These are phyloP conservation scores for Rhynchosporium secalis DNA, from an alignment of 2,329 filamentous ascomycete genomes.

Conservation along the genomic window DNA sequence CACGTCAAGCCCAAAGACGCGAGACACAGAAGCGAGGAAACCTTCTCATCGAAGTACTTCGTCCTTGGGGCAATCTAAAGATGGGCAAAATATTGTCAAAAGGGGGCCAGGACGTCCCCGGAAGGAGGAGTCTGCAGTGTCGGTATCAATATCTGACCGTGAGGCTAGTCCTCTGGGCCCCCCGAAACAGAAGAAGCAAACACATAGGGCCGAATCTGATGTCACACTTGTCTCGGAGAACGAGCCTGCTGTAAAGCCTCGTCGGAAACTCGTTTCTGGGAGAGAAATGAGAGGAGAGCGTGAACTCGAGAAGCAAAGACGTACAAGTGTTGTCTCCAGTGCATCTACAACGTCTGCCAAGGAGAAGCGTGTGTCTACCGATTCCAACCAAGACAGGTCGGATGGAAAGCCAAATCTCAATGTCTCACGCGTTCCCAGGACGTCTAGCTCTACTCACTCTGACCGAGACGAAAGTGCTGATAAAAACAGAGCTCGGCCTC, in stretches of 20 bases:
- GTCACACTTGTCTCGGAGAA: conserved; percentile 48
- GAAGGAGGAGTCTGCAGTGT: conserved; percentile 47
- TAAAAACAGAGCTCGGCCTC: conserved; percentile 56
- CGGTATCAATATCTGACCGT: conserved; percentile 31
- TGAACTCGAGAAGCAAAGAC: conserved; percentile 53
- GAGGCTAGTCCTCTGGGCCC: conserved; percentile 38
- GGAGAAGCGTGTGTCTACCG: conserved; percentile 45
- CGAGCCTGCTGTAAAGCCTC: conserved; percentile 55
- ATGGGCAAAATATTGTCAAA: conserved; percentile 29
- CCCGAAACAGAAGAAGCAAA: conserved; percentile 50
- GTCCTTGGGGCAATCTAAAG: conserved; percentile 29
- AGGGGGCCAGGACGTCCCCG: conserved; percentile 54
- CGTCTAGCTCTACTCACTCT: conserved; percentile 17
- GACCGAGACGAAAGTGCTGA: conserved; percentile 31
- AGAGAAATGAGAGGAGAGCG: conserved; percentile 59
- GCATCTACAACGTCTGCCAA: conserved; percentile 52
- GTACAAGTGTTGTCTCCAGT: conserved; percentile 58
- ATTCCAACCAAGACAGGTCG: conserved; percentile 52
- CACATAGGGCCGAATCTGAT: conserved; percentile 57
- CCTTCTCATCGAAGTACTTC: conserved; percentile 23
- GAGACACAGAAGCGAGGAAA: conserved; percentile 30
- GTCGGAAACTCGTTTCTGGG: conserved; percentile 64
- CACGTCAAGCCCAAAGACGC: conserved; percentile 31
- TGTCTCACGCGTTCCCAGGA: conserved; percentile 28
- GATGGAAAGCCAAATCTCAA: conserved; percentile 41